Evolutionary conservation across 805 yeast species (phyloP).

Genomic region (Cyberlindnera meyerae): DNA sequence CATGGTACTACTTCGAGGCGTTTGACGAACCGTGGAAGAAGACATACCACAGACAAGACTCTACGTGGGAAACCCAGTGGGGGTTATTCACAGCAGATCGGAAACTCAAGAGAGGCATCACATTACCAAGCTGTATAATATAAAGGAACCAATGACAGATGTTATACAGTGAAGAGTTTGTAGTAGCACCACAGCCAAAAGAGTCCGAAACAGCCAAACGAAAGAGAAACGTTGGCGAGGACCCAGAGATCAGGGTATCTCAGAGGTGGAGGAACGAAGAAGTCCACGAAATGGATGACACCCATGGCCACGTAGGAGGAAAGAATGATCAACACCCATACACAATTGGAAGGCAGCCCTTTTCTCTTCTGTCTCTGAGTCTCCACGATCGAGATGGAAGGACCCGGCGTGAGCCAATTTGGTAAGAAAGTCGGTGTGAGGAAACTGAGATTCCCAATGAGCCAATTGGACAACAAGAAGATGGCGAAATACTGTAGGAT

Average conservation of each 20-base stretch:
- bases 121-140: slow-evolving; percentile 33
- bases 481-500: slow-evolving; percentile 65
- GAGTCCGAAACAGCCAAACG: slow-evolving; percentile 67
- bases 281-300: slow-evolving; percentile 51
- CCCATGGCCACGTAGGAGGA: slow-evolving; percentile 49
- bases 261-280: slow-evolving; percentile 44
- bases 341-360: slow-evolving; percentile 43
- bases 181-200: slow-evolving; percentile 83
- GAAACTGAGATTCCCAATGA: slow-evolving; percentile 60
- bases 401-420: slow-evolving; percentile 39
- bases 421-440: slow-evolving; percentile 42
- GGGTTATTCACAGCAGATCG: slow-evolving; percentile 54
- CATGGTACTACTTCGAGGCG: slow-evolving; percentile 63
- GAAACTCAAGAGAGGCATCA: slow-evolving; percentile 37
- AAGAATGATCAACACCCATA: slow-evolving; percentile 48
- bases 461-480: slow-evolving; percentile 68
- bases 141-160: too few relatives aligned
- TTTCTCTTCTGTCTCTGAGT: slow-evolving; percentile 32
- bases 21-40: slow-evolving; percentile 71
- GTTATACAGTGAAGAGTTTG: slow-evolving; percentile 39
- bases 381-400: slow-evolving; percentile 33
- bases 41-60: slow-evolving; percentile 42
- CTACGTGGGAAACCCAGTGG: slow-evolving; percentile 69
- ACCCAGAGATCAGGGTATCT: slow-evolving; percentile 84
- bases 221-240: slow-evolving; percentile 63